Percentiles rank a stretch among this genome's conserved stretches.
These are phyloP conservation scores for Hippophae tibetana DNA, from an alignment of 306 rosid species.

Conservation along the genomic window DNA sequence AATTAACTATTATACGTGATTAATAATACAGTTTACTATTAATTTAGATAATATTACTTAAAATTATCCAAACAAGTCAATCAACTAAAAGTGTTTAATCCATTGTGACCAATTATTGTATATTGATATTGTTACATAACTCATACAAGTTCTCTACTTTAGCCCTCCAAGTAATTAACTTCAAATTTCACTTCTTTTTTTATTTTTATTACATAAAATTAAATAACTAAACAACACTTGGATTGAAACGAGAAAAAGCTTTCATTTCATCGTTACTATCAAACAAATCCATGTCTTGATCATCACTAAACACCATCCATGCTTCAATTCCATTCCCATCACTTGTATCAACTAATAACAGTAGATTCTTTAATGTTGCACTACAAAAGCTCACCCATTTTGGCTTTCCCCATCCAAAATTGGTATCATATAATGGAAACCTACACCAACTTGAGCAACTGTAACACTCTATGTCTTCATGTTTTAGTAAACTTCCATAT, in stretches of 20 bases:
- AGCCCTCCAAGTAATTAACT: no score
- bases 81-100: no score
- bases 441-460: slow-evolving; percentile 20
- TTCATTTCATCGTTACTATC: slow-evolving; percentile 6
- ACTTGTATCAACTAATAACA: slow-evolving; percentile 14
- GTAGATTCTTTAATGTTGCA: background rate
- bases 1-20: no score
- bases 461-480: slow-evolving; percentile 1
- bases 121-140: no score
- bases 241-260: background rate
- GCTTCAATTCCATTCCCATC: slow-evolving; percentile 21
- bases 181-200: no score
- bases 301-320: slow-evolving; percentile 3
- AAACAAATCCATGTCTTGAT: slow-evolving; percentile 7
- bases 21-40: no score
- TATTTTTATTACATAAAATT: background rate
- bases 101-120: no score
- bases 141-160: no score
- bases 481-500: background rate
- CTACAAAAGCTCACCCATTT: slow-evolving; percentile 14
- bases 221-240: slow-evolving; percentile 1
- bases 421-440: slow-evolving; percentile 14
- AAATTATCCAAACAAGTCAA: no score
- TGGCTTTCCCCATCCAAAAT: slow-evolving; percentile 30
- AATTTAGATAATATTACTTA: no score